Evolutionary conservation across 2,329 filamentous ascomycete species (phyloP).

Genomic region (Pseudogymnoascus sp.): DNA sequence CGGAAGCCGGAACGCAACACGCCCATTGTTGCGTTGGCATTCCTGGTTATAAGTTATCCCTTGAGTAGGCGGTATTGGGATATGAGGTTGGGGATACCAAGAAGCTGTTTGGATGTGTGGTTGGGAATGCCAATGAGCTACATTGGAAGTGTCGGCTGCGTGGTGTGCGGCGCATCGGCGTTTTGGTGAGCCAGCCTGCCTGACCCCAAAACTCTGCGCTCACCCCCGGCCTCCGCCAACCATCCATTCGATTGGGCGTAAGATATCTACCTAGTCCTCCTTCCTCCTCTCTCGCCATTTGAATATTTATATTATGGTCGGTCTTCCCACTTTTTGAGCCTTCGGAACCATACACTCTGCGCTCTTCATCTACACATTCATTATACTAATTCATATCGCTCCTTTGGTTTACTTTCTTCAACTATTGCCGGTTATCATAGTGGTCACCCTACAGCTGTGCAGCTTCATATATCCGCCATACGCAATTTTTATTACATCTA

Average conservation of each 20-base stretch:
- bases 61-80: neutral
- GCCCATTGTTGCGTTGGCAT: neutral
- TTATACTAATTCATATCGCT: neutral
- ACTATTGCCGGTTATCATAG: neutral
- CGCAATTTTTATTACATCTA: neutral
- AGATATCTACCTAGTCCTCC: neutral
- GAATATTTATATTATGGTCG: too few species aligned
- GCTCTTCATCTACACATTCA: neutral
- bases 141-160: neutral
- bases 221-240: too few species aligned
- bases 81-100: neutral
- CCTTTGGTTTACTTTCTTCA: neutral
- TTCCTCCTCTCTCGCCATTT: neutral
- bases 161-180: neutral
- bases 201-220: too few species aligned
- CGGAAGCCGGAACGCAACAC: neutral
- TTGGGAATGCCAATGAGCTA: neutral
- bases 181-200: too few species aligned
- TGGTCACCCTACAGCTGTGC: neutral
- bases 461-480: neutral
- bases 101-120: neutral
- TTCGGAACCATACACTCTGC: neutral
- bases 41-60: neutral
- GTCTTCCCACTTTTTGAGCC: neutral
- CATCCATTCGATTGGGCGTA: too few species aligned